Conservation (phyloP, 352 stramenopile species). For the Blastocystis sp. region DNA sequence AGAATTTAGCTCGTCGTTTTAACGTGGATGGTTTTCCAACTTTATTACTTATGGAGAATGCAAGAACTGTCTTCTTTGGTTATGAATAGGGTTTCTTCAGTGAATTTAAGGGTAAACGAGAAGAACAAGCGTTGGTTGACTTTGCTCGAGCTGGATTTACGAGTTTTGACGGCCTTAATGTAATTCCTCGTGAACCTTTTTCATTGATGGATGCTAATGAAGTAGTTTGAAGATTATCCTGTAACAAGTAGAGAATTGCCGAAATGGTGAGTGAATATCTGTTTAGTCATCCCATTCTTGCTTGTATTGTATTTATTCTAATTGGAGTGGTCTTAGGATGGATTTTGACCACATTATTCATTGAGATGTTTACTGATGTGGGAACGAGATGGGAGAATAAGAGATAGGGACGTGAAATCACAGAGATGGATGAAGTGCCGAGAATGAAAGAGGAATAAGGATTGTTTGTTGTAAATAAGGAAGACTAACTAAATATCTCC, state of each 20-base stretch:
- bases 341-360: background rate
- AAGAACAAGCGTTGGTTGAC: background rate
- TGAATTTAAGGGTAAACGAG: conserved; percentile 30
- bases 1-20: background rate
- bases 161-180: background rate
- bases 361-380: background rate
- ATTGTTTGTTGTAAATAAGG: too few relatives aligned
- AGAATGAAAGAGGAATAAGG: background rate
- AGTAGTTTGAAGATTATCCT: background rate
- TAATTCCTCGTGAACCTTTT: background rate
- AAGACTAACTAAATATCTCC: too few relatives aligned
- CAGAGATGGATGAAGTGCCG: background rate
- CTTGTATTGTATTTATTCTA: conserved; percentile 7
- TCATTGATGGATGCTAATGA: background rate
- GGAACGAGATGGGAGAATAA: background rate
- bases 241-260: background rate
- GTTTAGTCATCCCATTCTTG: background rate
- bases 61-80: background rate
- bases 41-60: conserved; percentile 49
- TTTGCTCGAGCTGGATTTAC: conserved; percentile 24
- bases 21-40: conserved; percentile 55
- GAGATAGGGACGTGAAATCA: background rate
- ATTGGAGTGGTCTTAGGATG: background rate
- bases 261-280: background rate
- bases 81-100: conserved; percentile 7